A percentile compares a stretch with the other conserved stretches of the same genome.
Conservation (phyloP, 139 green algal genomes). For the Chlamydomonas schloesseri region DNA sequence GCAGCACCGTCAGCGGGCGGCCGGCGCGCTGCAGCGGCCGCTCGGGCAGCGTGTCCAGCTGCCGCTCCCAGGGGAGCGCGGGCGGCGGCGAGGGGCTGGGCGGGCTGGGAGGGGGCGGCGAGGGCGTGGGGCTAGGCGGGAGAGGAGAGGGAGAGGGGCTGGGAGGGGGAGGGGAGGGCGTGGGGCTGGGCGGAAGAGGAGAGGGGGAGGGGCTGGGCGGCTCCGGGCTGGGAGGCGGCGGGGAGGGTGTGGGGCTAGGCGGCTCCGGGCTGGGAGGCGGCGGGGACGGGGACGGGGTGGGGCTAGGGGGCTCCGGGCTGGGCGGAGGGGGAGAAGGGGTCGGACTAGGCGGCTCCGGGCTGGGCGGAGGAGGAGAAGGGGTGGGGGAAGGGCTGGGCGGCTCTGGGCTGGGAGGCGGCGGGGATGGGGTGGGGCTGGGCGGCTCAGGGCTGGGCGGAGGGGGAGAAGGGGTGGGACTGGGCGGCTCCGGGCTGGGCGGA, state of each 20-base stretch:
- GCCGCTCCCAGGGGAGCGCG: background rate
- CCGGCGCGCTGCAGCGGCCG: background rate
- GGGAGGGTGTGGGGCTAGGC: background rate
- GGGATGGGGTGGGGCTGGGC: background rate
- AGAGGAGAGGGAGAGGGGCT: background rate
- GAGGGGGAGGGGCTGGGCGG: background rate
- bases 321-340: background rate
- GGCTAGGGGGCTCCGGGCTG: background rate
- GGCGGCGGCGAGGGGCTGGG: background rate
- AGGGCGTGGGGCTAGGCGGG: background rate
- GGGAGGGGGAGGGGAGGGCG: background rate
- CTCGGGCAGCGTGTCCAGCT: conserved; percentile 10
- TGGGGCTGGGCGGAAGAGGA: background rate
- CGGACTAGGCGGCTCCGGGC: background rate
- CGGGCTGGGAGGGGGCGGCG: background rate
- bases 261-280: background rate
- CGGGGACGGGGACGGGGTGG: background rate
- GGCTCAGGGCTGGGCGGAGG: background rate
- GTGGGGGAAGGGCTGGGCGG: background rate
- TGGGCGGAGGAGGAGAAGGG: background rate
- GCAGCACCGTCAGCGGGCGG: conserved; percentile 6
- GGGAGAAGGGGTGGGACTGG: background rate
- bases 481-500: background rate
- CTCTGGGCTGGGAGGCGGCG: background rate
- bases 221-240: background rate